Conservation (phyloP, 257 asterid species). For the Oldenlandia corymbosa region DNA sequence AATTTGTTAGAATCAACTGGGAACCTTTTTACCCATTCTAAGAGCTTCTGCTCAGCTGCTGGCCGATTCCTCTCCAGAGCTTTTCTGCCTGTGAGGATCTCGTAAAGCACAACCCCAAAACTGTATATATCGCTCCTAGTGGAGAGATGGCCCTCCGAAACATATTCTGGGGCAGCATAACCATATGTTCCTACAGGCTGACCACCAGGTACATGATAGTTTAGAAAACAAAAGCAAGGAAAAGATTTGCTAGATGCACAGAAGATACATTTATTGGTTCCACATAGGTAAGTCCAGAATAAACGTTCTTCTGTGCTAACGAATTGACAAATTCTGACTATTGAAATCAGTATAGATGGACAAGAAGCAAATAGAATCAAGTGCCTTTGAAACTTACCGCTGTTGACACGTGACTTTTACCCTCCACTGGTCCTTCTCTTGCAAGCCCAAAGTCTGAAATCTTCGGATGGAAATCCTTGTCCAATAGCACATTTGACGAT, state of each 20-base stretch:
- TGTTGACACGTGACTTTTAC: slow-evolving; percentile 76
- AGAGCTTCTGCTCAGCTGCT: slow-evolving; percentile 51
- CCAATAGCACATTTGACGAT: slow-evolving; percentile 79
- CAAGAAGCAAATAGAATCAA: background rate
- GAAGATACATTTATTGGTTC: background rate
- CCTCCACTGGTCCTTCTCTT: slow-evolving; percentile 86
- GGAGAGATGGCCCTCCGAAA: slow-evolving; percentile 68
- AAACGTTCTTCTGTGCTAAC: background rate
- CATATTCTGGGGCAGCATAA: slow-evolving; percentile 90
- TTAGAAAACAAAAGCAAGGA: background rate
- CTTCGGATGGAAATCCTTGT: slow-evolving; percentile 65
- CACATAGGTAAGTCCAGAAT: background rate
- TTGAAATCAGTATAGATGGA: background rate
- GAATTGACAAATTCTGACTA: background rate
- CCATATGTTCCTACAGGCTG: slow-evolving; percentile 92
- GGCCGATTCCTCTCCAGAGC: slow-evolving; percentile 70
- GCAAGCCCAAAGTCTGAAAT: slow-evolving; percentile 97
- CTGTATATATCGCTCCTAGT: slow-evolving; percentile 79
- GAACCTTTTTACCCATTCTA: slow-evolving; percentile 74
- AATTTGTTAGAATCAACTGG: slow-evolving; percentile 62
- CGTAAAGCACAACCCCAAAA: slow-evolving; percentile 88
- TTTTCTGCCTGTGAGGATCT: slow-evolving; percentile 74
- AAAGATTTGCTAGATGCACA: background rate
- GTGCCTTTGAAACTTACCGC: slow-evolving; percentile 47
- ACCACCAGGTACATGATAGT: background rate